Base-by-base conservation (phyloP, 768 basidiomycete species). In the Auriscalpium orientale region DNA sequence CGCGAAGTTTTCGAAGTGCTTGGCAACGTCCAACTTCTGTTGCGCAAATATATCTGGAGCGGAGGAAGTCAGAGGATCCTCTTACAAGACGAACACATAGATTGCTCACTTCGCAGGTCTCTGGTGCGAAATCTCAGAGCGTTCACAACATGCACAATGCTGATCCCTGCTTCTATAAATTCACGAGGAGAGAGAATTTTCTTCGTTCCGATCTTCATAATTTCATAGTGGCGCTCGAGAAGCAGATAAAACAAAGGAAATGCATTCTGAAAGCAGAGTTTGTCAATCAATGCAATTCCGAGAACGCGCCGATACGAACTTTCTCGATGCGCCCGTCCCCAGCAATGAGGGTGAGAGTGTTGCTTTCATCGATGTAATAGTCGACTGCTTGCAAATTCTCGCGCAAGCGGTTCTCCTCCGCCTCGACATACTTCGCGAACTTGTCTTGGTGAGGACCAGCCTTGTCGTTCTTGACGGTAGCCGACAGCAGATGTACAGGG, bases 291-390 rank as follows among this genome's bases (percentile, higher is more conserved):
- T 36, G 18, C 13, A 28, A 8, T 20, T 37, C 5, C 15, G 15
- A 13, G n/a, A 37, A 7, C 8, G 51, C 12, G 15, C 6, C 7
- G 1, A 7, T 28, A 28, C 49, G 37, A 46, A 67, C 68, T 56
- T 59, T 62, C 46, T 69, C 68, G 9, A 66, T 55, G 12, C 63
- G 53, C 3, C 61, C 62, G 8, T 60, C 43, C 0, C 66, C 68
- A 9, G 59, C 51, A 1, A 69, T 57, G 8, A 68, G 55, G 8
- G 53, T 37, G 1, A 69, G 44, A 0, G 65, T 68, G 49, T 68
- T 66, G 6, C 50, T 22, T 1, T 57, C 65, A 50, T 69, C 66
- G 36, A 69, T 66, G 33, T 58, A 53, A 45, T 66, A 68, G 6
- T 54, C 53, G n/a, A 68, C 49, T 22, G 50, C 56, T 22, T 62